Evolutionary conservation across 1,284 basidiomycete genomes (phyloP).

Genomic region (Tylopilus sp.): DNA sequence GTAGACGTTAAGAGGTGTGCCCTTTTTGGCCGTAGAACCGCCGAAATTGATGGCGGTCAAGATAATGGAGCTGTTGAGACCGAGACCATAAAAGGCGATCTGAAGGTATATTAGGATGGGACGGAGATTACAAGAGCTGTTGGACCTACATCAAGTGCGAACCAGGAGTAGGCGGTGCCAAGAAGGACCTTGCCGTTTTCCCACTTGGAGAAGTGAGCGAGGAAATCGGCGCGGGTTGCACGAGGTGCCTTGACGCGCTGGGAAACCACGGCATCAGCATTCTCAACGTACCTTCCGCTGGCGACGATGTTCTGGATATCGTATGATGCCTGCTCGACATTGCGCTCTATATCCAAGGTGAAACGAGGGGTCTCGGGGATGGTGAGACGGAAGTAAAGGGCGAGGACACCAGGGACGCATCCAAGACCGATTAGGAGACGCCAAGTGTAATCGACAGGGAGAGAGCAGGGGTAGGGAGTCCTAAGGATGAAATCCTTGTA

Average conservation of each 20-base stretch:
- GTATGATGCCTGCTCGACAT: slow-evolving; percentile 53
- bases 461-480: slow-evolving; percentile 26
- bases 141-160: slow-evolving; percentile 51
- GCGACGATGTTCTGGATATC: slow-evolving; percentile 52
- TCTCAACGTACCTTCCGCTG: slow-evolving; percentile 38
- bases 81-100: slow-evolving; percentile 61
- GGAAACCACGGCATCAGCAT: slow-evolving; percentile 38
- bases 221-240: slow-evolving; percentile 46
- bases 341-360: slow-evolving; percentile 69
- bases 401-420: slow-evolving; percentile 49
- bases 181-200: slow-evolving; percentile 45
- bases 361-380: slow-evolving; percentile 62
- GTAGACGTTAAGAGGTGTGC: slow-evolving; percentile 25
- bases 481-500: slow-evolving; percentile 52
- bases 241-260: slow-evolving; percentile 47
- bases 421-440: slow-evolving; percentile 49
- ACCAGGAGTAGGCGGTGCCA: slow-evolving; percentile 55
- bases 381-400: slow-evolving; percentile 55
- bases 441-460: slow-evolving; percentile 43
- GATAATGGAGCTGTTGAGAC: slow-evolving; percentile 53
- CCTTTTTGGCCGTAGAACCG: slow-evolving; percentile 4
- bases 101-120: slow-evolving; percentile 30
- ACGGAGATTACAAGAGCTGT: not conserved
- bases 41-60: slow-evolving; percentile 34
- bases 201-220: slow-evolving; percentile 43